Evolutionary conservation across 2,329 filamentous ascomycete species (phyloP), one percentile per base, ranked within the genome.

Genomic region (Ophioceras dolichostomum): DNA sequence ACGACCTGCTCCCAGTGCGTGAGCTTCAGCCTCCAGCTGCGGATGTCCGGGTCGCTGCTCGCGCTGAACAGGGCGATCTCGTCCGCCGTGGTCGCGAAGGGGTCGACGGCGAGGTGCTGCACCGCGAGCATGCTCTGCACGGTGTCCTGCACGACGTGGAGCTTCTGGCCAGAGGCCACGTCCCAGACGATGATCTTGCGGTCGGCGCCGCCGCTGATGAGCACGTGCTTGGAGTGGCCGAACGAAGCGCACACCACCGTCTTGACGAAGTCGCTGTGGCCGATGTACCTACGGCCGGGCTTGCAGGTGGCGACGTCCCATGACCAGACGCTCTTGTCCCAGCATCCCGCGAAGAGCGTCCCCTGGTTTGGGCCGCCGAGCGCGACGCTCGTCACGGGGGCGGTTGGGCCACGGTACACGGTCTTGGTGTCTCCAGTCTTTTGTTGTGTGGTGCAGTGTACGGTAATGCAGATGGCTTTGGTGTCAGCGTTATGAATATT

Each of bases 211-310:
- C 83, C 83, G 42, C 81, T 85, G 48, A 89, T 68, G 27, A 91
- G 67, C 29, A 71, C 52, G 40, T 83, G 67, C 41, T 70, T 74
- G 20, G 70, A 76, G 18, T n/a, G 18, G 13, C 66, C 62, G 5
- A 93, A 50, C 18, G 61, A 70, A 10, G 73, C 65, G 47, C 71
- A 76, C 12, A 82, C 60, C 3, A 96, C 62, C 4, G 82, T 69
- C 60, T 95, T 95, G 49, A 98, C 83, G 53, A 98, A 98, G 60
- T 98, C 91, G 2, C 73, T 67, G 57, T 96, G 89, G 4, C 86
- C 87, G 40, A 71, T 70, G 47, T 79, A 87, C 44, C 68, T 77
- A 43, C 63, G 68, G n/a, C 63, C 65, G 1, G 64, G 59, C 21
- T 64, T 55, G 31, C 64, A 66, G 4, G 74, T 74, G 14, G 68